phyloP scores from a whole-genome alignment of 2,329 filamentous ascomycete genomes.

The Sporothrix luriei region DNA sequence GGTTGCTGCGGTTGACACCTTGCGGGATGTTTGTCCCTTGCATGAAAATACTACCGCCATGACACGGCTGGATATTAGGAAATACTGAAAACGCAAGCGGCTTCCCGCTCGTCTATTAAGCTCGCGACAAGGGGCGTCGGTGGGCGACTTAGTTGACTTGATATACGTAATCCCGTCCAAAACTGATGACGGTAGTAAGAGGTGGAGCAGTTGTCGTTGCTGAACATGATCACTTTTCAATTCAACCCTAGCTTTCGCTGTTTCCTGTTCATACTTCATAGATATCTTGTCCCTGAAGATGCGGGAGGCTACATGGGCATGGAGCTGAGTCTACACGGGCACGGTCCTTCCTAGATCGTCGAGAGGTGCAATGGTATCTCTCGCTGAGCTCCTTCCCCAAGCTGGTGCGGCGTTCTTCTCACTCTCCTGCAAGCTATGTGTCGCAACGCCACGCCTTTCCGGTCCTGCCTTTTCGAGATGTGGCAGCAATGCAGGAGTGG shows the following conservation, averaged over 20 bases:
- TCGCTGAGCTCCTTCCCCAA: conserved; percentile 13
- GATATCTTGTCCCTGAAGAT: background rate
- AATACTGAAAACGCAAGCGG: background rate
- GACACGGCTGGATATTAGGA: conserved; percentile 20
- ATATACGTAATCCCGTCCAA: background rate
- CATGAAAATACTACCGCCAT: conserved; percentile 19
- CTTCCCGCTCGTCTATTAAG: conserved; percentile 4
- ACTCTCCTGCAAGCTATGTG: background rate
- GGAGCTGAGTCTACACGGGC: background rate
- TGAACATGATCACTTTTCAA: background rate
- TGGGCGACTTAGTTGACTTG: background rate
- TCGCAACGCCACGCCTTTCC: background rate
- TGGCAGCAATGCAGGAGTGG: conserved; percentile 3
- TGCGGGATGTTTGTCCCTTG: conserved; percentile 8
- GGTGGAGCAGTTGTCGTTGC: background rate
- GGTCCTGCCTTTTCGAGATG: conserved; percentile 14
- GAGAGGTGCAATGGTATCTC: background rate
- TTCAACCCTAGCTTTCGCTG: background rate
- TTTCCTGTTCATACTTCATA: background rate
- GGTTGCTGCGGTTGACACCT: conserved; percentile 1
- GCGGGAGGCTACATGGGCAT: conserved; percentile 6
- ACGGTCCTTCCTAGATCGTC: background rate
- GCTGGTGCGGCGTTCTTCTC: conserved; percentile 2
- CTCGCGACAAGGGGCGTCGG: background rate
- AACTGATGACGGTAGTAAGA: background rate